phyloP scores from a whole-genome alignment of 2,329 filamentous ascomycete genomes.

The Cercospora sp. region DNA sequence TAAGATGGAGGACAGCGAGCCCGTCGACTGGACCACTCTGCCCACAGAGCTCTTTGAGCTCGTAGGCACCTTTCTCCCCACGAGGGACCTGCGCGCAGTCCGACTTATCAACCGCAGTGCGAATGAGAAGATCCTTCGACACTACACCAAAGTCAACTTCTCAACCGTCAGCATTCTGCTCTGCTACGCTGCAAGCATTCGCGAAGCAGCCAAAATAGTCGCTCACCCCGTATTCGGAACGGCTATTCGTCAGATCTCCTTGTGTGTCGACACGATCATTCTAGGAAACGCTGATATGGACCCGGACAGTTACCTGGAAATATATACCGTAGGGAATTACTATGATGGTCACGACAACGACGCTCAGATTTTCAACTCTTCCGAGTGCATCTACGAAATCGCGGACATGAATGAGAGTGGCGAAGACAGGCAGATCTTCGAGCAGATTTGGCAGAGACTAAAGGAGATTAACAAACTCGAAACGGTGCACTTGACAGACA shows the following conservation, averaged over 20 bases:
- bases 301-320: not conserved
- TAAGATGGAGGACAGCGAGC: not conserved
- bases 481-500: not conserved
- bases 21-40: not conserved
- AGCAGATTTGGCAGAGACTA: not conserved
- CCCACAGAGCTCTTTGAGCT: not conserved
- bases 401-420: not conserved
- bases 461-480: not conserved
- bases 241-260: not conserved
- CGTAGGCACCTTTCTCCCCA: not conserved
- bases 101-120: not conserved
- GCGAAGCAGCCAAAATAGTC: not conserved
- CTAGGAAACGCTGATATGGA: not conserved
- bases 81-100: not conserved
- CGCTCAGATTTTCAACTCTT: not conserved
- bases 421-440: not conserved
- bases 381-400: not conserved
- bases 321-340: not conserved
- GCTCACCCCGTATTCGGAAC: not conserved
- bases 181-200: not conserved
- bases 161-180: not conserved
- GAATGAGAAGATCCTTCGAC: not conserved
- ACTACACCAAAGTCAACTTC: not conserved
- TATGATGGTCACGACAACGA: not conserved
- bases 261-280: not conserved